These are phyloP conservation scores for Tardiomyces depauwii DNA, from an alignment of 1,139 yeast species.

Conservation along the genomic window DNA sequence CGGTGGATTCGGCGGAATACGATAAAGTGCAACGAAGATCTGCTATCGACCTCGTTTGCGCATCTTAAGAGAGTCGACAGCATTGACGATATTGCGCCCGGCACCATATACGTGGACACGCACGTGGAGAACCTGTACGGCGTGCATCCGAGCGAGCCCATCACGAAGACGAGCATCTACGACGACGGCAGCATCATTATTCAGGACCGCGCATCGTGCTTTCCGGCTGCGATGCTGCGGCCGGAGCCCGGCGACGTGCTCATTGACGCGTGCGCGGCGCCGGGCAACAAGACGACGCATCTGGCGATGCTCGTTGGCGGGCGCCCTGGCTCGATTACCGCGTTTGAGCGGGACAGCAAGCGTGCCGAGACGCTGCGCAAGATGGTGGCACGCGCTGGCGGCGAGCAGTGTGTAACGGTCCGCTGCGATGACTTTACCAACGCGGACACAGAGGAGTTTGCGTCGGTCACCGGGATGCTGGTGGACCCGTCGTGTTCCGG, in stretches of 20 bases:
- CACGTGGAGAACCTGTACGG: slow-evolving; percentile 72
- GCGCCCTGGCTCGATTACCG: slow-evolving; percentile 40
- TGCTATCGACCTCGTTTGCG: slow-evolving; percentile 36
- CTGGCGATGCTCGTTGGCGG: slow-evolving; percentile 50
- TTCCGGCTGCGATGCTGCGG: slow-evolving; percentile 77
- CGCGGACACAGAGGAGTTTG: slow-evolving; percentile 48
- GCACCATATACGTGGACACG: slow-evolving; percentile 51
- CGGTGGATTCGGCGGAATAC: slow-evolving; percentile 81
- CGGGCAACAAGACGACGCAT: slow-evolving; percentile 96
- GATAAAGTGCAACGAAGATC: slow-evolving; percentile 34
- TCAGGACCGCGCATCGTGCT: slow-evolving; percentile 94
- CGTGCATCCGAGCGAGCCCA: slow-evolving; percentile 45
- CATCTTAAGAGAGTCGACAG: slow-evolving; percentile 38
- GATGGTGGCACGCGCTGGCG: slow-evolving; percentile 78
- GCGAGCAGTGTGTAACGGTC: slow-evolving; percentile 48
- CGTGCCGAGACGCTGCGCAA: slow-evolving; percentile 62
- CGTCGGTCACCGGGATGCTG: slow-evolving; percentile 63
- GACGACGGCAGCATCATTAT: slow-evolving; percentile 68
- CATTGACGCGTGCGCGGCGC: slow-evolving; percentile 96
- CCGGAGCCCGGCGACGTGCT: slow-evolving; percentile 41
- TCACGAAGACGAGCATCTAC: slow-evolving; percentile 57
- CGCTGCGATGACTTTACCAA: slow-evolving; percentile 78
- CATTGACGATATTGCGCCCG: slow-evolving; percentile 32
- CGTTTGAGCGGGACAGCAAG: slow-evolving; percentile 75
- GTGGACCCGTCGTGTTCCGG: slow-evolving; percentile 99